These are phyloP conservation scores for Naganishia vaughanmartiniae DNA, from an alignment of 768 basidiomycete genomes.

Conservation along the genomic window DNA sequence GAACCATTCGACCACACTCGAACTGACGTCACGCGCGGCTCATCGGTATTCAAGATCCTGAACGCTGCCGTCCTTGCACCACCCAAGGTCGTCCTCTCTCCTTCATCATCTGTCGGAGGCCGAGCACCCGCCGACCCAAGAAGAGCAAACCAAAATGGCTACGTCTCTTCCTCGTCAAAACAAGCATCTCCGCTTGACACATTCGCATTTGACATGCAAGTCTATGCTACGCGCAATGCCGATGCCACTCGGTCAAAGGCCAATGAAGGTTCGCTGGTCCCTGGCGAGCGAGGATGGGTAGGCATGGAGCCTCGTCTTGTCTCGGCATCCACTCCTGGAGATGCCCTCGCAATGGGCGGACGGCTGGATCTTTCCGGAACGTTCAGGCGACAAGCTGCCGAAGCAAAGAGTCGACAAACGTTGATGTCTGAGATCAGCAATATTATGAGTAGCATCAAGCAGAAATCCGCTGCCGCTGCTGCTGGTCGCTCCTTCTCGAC, in stretches of 20 bases:
- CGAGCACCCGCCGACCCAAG: background rate
- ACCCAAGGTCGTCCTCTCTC: conserved; percentile 24
- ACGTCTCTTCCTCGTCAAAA: conserved; percentile 12
- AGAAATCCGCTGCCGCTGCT: background rate
- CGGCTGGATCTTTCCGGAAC: background rate
- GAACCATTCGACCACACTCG: conserved; percentile 17
- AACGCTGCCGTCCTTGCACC: conserved; percentile 8
- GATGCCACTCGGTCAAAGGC: background rate
- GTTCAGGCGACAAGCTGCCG: background rate
- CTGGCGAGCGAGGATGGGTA: conserved; percentile 15
- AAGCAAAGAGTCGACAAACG: background rate
- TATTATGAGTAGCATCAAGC: conserved; percentile 13
- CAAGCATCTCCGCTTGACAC: conserved; percentile 20
- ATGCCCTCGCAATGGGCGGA: conserved; percentile 7
- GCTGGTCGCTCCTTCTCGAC: conserved; percentile 13
- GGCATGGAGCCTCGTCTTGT: conserved; percentile 5
- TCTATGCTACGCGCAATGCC: conserved; percentile 8
- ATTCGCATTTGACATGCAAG: conserved; percentile 7
- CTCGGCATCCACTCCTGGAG: background rate
- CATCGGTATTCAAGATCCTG: conserved; percentile 20
- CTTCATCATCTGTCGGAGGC: conserved; percentile 3
- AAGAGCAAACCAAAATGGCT: conserved; percentile 11
- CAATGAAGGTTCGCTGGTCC: background rate
- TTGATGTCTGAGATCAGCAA: background rate
- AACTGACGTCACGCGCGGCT: conserved; percentile 11